Evolutionary conservation across 23 red algal genomes (phyloP), one percentile per base, ranked within the genome.

Genomic region (Gracilaria vermiculophylla): DNA sequence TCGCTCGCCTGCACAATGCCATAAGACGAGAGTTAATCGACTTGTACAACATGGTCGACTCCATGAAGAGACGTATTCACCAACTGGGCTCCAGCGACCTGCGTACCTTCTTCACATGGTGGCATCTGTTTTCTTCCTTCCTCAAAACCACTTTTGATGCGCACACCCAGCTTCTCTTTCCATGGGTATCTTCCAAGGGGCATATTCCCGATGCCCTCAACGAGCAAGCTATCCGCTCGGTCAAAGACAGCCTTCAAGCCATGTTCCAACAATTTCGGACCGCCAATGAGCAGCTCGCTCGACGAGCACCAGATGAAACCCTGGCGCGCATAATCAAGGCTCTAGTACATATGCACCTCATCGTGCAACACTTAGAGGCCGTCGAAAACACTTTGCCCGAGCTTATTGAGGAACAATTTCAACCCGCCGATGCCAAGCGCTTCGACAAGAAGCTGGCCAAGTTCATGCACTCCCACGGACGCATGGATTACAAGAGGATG

Each of bases 1-100:
- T 88, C 3, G 55, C 76, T 2, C 74, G 80, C 14, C 62, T 82
- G n/a, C 82, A 94, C 66, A 94, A 94, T 76, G 92, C 65, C 35
- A 62, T 81, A 15, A 82, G 92, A 49, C 33, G 83, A 21, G 92
- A 87, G 24, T 21, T 94, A 7, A 76, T 66, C 35, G 92, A 94
- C 42, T 35, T 94, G 47, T 94, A 88, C 48, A 76, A 85, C 82
- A 85, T 94, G 81, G 54, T 88, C 34, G 92, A 87, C 55, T 57
- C 92, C 2, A 94, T 94, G 92, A 76, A 88, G 40, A 24, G 76
- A 12, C 49, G 72, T 24, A 49, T 86, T 70, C 69, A 81, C 7
- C 51, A 86, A 19, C 20, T 94, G 75, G 49, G 81, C 31, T 77
- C 49, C 1, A 34, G 75, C 9, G 70, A 94, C 64, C 47, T 94